Evolutionary conservation across 371 early-diverging fungal species (phyloP).

Genomic region (Apophysomyces trapeziformis): DNA sequence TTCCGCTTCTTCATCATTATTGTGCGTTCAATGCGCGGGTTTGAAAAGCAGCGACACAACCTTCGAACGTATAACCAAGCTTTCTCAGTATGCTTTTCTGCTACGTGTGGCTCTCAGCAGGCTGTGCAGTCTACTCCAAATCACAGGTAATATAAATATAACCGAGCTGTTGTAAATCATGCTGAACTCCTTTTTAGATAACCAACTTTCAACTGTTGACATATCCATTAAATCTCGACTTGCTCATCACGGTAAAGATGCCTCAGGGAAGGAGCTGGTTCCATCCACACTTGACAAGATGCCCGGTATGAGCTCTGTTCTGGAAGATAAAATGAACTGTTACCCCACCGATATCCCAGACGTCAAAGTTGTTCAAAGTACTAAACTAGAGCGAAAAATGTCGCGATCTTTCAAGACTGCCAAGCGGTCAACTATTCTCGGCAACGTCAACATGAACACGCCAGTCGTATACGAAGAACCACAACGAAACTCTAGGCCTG

Average conservation of each 20-base stretch:
- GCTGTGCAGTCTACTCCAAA: conserved; percentile 75
- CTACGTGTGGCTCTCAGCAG: conserved; percentile 86
- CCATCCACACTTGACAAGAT: not conserved
- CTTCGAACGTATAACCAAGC: conserved; percentile 73
- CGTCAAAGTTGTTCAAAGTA: conserved; percentile 56
- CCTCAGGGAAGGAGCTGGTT: not conserved
- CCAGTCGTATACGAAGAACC: conserved; percentile 15
- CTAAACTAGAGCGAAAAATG: conserved; percentile 63
- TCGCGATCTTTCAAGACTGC: conserved; percentile 65
- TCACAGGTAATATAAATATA: conserved; percentile 54
- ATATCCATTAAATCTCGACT: conserved; percentile 35
- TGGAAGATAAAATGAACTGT: conserved; percentile 9
- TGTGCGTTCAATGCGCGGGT: conserved; percentile 54
- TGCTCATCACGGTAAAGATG: conserved; percentile 4
- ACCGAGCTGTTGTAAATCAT: not conserved
- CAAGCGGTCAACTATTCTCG: conserved; percentile 54
- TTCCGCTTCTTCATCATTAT: conserved; percentile 41
- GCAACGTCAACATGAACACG: conserved; percentile 30
- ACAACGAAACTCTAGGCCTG: conserved; percentile 13
- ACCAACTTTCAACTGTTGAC: conserved; percentile 47
- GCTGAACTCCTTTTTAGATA: conserved; percentile 25
- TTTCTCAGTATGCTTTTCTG: conserved; percentile 90
- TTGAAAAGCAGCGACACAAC: conserved; percentile 32
- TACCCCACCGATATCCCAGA: conserved; percentile 58
- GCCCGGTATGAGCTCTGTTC: conserved; percentile 2